Base-by-base conservation (phyloP, 2,329 filamentous ascomycete species). In the Fusarium equiseti region DNA sequence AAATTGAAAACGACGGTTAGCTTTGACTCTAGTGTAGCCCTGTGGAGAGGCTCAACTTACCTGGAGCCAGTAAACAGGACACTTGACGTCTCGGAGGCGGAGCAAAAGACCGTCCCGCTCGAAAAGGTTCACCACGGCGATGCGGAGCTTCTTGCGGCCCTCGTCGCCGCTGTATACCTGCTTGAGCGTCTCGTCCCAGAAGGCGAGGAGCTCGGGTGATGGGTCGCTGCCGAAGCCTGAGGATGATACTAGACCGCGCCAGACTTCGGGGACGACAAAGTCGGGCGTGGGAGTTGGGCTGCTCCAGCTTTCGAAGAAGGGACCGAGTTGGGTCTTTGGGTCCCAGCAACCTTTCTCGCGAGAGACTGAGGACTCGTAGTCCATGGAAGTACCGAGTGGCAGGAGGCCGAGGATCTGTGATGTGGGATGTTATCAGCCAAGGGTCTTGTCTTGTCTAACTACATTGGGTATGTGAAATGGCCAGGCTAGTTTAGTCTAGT, bases 51-150 rank as follows among this genome's bases (percentile, higher is more conserved):
- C 13, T 16, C 50, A 27, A 59, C 79, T 70, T 66, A 86, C 84
- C 74, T 87, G 85, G 18, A 87, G 77, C 86, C 85, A 87, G 59
- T 84, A 80, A 11, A 88, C 83, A 4, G 85, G 85, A 59, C 85
- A 87, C 62, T 78, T 82, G 62, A 88, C 74, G 64, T 87, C 82
- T 22, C 78, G 66, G 40, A 87, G 60, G 13, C 86, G 79, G n/a
- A 80, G 65, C 10, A 85, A 72, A 8, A 87, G 78, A 2, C 85
- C 82, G 56, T 87, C 85, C 38, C 86, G 76, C 61, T 84, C 82
- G 15, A 84, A 52, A 9, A 88, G 77, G 68, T 80, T 82, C 11
- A 80, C 77, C 8, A 83, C 77, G 1, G 85, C 83, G 77, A 85
- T 83, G 52, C 82, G 78, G 35, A 85, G 74, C 77, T 85, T 85